Percentiles rank a stretch among this genome's conserved stretches.
These are phyloP conservation scores for Misopates orontium DNA, from an alignment of 257 asterid species.

Conservation along the genomic window DNA sequence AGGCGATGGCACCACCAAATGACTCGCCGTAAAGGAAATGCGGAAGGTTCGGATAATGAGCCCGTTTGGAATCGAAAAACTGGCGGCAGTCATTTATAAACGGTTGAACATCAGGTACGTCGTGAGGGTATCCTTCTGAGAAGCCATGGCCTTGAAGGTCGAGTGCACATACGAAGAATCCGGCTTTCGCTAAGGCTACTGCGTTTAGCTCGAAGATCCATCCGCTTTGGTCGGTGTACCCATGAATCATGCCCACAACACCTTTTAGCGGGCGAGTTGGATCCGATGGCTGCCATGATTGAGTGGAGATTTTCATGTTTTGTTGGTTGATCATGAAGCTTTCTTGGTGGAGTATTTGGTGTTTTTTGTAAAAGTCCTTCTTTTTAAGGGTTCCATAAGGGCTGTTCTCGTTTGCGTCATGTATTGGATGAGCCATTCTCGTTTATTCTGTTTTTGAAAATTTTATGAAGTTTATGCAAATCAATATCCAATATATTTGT, in stretches of 20 bases:
- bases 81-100: constrained; percentile 56
- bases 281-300: constrained; percentile 61
- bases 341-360: constrained; percentile 52
- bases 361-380: constrained; percentile 61
- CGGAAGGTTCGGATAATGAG: constrained; percentile 44
- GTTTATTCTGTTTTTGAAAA: neutral
- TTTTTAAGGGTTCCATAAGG: constrained; percentile 65
- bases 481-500: too few species aligned
- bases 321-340: constrained; percentile 57
- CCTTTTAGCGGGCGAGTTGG: constrained; percentile 35
- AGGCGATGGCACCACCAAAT: constrained; percentile 66
- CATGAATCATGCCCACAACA: constrained; percentile 74
- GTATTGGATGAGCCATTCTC: constrained; percentile 55
- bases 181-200: constrained; percentile 71
- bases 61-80: constrained; percentile 43
- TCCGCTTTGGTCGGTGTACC: constrained; percentile 75
- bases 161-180: constrained; percentile 62
- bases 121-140: constrained; percentile 64
- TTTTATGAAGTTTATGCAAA: too few species aligned
- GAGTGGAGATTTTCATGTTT: constrained; percentile 56
- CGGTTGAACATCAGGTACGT: constrained; percentile 48
- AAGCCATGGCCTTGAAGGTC: constrained; percentile 82
- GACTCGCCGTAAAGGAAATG: constrained; percentile 87
- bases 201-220: constrained; percentile 82
- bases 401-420: constrained; percentile 65